phyloP scores from a whole-genome alignment of 2,329 filamentous ascomycete species.

The Beauveria varroae region DNA sequence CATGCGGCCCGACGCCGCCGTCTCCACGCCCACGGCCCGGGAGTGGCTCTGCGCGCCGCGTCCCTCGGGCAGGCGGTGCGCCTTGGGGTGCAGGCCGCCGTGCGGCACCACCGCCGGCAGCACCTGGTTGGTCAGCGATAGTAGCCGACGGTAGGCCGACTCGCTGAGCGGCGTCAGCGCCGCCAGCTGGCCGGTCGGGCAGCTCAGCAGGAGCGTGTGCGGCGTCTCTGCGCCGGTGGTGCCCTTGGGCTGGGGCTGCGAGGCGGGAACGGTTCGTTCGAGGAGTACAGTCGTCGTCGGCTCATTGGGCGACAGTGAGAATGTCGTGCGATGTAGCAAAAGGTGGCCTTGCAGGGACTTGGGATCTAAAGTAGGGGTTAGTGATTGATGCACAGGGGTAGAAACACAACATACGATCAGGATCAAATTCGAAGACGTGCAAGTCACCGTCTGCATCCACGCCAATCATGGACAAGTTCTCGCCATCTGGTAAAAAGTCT shows the following conservation, averaged over 20 bases:
- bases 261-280: slow-evolving; percentile 51
- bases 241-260: slow-evolving; percentile 25
- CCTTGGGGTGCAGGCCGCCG: slow-evolving; percentile 76
- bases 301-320: slow-evolving; percentile 74
- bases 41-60: slow-evolving; percentile 33
- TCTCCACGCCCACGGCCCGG: slow-evolving; percentile 45
- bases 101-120: slow-evolving; percentile 67
- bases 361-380: slow-evolving; percentile 53
- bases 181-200: slow-evolving; percentile 67
- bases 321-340: slow-evolving; percentile 79
- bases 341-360: slow-evolving; percentile 86
- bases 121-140: slow-evolving; percentile 73
- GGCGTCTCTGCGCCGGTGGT: slow-evolving; percentile 18
- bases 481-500: slow-evolving; percentile 82
- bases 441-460: slow-evolving; percentile 80
- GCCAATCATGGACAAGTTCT: slow-evolving; percentile 73
- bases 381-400: too few relatives aligned
- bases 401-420: too few relatives aligned
- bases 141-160: slow-evolving; percentile 73
- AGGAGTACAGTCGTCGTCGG: slow-evolving; percentile 70
- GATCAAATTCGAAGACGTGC: slow-evolving; percentile 88
- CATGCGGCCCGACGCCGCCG: slow-evolving; percentile 51
- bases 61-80: slow-evolving; percentile 54
- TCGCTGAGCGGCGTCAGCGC: slow-evolving; percentile 73
- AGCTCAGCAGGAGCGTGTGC: slow-evolving; percentile 59